phyloP scores from a whole-genome alignment of 164 flowering plant species.

The Santalum album region DNA sequence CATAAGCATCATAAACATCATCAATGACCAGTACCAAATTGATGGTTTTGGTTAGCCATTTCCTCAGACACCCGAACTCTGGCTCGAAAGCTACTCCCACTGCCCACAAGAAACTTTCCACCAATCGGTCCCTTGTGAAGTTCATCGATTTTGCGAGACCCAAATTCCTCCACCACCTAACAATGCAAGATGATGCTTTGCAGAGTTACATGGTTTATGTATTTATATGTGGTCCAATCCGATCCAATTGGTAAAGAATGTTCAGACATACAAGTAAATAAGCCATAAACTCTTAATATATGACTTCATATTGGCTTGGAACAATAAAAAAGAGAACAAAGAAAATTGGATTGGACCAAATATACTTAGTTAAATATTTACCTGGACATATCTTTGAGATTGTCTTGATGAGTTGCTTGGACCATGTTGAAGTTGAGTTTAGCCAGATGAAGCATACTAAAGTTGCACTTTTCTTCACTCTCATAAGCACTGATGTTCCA shows the following conservation, averaged over 20 bases:
- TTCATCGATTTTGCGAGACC: slow-evolving; percentile 14
- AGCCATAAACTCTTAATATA: no score
- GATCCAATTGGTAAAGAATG: no score
- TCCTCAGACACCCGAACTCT: slow-evolving; percentile 13
- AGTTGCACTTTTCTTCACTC: not conserved
- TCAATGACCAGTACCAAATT: slow-evolving; percentile 24
- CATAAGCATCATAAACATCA: slow-evolving; percentile 39
- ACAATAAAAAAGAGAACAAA: no score
- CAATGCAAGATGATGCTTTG: no score
- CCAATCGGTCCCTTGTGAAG: slow-evolving; percentile 36
- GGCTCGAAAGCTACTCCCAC: slow-evolving; percentile 28
- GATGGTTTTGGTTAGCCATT: slow-evolving; percentile 26
- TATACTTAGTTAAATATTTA: no score
- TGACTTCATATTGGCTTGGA: no score
- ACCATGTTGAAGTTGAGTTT: slow-evolving; percentile 37
- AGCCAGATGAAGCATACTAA: slow-evolving; percentile 22
- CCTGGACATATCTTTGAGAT: slow-evolving; percentile 24
- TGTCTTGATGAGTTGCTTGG: slow-evolving; percentile 31
- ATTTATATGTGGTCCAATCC: no score
- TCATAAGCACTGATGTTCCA: slow-evolving; percentile 19
- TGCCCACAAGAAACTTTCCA: slow-evolving; percentile 31
- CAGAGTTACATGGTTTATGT: no score
- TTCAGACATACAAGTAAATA: no score
- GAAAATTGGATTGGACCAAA: no score
- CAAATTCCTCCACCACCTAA: slow-evolving; percentile 47